These are phyloP conservation scores for Pseudofabraea citricarpa DNA, from an alignment of 2,329 filamentous ascomycete species.

Conservation along the genomic window DNA sequence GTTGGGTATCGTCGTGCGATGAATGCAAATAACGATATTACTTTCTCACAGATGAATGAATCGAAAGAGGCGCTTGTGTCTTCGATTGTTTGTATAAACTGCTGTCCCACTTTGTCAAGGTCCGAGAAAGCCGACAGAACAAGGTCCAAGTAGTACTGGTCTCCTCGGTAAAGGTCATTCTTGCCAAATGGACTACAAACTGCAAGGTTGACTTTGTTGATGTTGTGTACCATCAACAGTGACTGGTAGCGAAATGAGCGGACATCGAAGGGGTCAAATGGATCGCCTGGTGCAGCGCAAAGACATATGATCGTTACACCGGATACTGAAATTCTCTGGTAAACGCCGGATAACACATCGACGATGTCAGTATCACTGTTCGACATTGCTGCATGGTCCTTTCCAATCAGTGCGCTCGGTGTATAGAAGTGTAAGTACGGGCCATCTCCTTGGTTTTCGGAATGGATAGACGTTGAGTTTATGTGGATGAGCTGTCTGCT, in stretches of 20 bases:
- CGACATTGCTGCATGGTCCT: too few species aligned
- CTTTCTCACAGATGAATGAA: neutral
- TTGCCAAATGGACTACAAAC: slow-evolving; percentile 1
- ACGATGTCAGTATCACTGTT: neutral
- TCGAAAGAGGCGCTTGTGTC: neutral
- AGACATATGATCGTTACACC: neutral
- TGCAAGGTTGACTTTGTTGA: neutral
- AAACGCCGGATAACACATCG: neutral
- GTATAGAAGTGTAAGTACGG: too few species aligned
- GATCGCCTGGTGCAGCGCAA: neutral
- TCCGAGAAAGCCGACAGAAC: neutral
- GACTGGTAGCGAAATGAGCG: neutral
- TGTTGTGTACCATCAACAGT: neutral
- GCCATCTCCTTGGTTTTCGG: too few species aligned
- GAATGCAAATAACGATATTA: neutral
- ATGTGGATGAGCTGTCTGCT: too few species aligned
- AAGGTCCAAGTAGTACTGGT: neutral
- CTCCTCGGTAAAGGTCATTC: neutral
- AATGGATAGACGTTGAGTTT: too few species aligned
- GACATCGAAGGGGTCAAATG: neutral
- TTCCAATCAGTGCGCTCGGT: too few species aligned
- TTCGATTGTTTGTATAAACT: neutral
- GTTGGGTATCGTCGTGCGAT: neutral
- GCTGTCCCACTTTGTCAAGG: neutral
- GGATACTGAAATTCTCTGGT: neutral